These are phyloP conservation scores for Colletotrichum sp. DNA, from an alignment of 2,329 filamentous ascomycete species.

Conservation along the genomic window DNA sequence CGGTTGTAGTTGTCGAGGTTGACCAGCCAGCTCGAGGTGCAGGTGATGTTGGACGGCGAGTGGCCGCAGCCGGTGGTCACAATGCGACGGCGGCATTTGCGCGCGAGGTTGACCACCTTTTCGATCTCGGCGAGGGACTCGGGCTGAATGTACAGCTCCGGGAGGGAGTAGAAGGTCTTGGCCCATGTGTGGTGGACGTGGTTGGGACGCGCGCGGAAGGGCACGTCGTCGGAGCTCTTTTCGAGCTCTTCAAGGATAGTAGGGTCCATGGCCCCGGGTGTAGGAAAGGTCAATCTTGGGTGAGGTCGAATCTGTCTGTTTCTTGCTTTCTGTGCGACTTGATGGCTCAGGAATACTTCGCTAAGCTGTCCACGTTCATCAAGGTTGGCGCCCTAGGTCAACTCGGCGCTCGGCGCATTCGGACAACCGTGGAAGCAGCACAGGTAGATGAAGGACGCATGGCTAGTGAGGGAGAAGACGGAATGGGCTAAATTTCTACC, in stretches of 20 bases:
- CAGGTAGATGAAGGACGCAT: background rate
- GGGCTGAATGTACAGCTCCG: constrained; percentile 91
- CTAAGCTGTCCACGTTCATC: background rate
- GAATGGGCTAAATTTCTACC: background rate
- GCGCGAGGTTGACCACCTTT: constrained; percentile 81
- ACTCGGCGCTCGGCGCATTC: background rate
- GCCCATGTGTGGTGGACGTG: constrained; percentile 95
- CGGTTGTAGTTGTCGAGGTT: constrained; percentile 86
- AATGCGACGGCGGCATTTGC: constrained; percentile 79
- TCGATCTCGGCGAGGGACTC: constrained; percentile 81
- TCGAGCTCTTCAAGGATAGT: constrained; percentile 37
- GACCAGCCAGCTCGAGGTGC: constrained; percentile 91
- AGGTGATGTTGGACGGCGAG: constrained; percentile 90
- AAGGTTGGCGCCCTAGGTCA: background rate
- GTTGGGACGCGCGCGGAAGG: constrained; percentile 76
- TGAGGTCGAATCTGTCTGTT: background rate
- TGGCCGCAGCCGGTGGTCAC: constrained; percentile 90
- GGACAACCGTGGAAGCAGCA: background rate
- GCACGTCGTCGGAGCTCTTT: constrained; percentile 47
- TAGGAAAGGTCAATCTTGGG: background rate
- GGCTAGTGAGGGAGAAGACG: background rate
- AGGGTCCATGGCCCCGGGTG: constrained; percentile 38
- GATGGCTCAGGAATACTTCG: background rate
- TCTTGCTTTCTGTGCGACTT: background rate
- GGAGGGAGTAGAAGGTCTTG: constrained; percentile 85